Percentiles rank a stretch among this genome's conserved stretches.
Conservation (phyloP, 306 rosid genomes). For the Cucumis hystrix region DNA sequence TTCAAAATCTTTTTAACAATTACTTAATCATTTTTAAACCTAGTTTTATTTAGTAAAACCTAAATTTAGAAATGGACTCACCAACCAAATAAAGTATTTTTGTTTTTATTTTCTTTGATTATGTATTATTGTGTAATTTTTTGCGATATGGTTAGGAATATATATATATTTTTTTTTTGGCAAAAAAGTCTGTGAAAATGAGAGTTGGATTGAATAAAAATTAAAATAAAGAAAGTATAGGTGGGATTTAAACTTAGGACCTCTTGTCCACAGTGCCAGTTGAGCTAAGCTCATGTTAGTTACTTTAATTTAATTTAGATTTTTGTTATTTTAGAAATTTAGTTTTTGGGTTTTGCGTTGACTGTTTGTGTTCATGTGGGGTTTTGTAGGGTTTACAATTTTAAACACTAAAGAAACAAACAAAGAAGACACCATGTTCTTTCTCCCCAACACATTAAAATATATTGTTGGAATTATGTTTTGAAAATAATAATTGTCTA, state of each 20-base stretch:
- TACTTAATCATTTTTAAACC: neutral
- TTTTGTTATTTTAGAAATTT: neutral
- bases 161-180: neutral
- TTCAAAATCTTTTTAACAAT: too few species aligned
- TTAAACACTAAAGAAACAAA: too few species aligned
- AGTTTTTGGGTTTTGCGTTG: neutral
- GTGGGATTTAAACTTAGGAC: too few species aligned
- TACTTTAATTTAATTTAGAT: neutral
- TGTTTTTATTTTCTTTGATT: neutral
- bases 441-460: neutral
- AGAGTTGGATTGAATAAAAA: neutral
- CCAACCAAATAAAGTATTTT: neutral
- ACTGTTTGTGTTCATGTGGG: neutral
- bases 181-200: neutral
- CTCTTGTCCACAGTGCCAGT: too few species aligned
- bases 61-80: neutral
- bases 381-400: neutral
- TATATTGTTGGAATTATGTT: neutral
- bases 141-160: neutral
- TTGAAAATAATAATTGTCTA: neutral
- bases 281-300: too few species aligned
- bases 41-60: neutral
- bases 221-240: neutral
- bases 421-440: neutral
- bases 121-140: neutral